Evolutionary conservation across 345 rosid species (phyloP).

Genomic region (Brassica napus): DNA sequence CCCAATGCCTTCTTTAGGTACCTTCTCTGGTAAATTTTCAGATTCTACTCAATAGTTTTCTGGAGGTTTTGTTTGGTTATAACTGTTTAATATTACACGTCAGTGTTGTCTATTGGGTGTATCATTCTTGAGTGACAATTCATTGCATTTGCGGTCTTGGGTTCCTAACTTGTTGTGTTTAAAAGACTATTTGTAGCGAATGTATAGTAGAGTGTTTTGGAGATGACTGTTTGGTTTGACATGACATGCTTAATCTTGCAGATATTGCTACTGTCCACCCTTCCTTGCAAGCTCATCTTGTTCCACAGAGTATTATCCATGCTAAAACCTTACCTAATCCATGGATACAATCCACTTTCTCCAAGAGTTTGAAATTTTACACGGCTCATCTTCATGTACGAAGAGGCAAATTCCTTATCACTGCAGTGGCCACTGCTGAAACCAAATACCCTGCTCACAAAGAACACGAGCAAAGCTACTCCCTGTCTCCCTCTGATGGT

Average conservation of each 20-base stretch:
- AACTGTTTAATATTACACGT: too few relatives aligned
- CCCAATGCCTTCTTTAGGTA: conserved; percentile 87
- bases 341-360: conserved; percentile 48
- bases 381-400: conserved; percentile 26
- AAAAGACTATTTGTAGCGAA: conserved; percentile 2
- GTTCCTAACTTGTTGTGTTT: background rate
- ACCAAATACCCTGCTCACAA: conserved; percentile 32
- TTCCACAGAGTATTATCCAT: conserved; percentile 46
- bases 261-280: conserved; percentile 74
- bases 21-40: background rate
- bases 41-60: too few relatives aligned
- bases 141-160: background rate
- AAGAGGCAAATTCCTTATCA: conserved; percentile 35
- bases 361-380: conserved; percentile 33
- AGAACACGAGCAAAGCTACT: conserved; percentile 27
- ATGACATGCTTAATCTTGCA: conserved; percentile 30
- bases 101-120: background rate
- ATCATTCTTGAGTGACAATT: background rate
- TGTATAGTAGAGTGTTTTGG: background rate
- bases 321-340: conserved; percentile 50
- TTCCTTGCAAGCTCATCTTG: conserved; percentile 59
- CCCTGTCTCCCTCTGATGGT: conserved; percentile 19
- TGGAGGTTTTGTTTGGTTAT: too few relatives aligned
- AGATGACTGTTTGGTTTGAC: background rate
- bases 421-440: conserved; percentile 47